These are phyloP conservation scores for Pseudotsuga menziesii DNA, from an alignment of 75 land plant species.

Conservation along the genomic window DNA sequence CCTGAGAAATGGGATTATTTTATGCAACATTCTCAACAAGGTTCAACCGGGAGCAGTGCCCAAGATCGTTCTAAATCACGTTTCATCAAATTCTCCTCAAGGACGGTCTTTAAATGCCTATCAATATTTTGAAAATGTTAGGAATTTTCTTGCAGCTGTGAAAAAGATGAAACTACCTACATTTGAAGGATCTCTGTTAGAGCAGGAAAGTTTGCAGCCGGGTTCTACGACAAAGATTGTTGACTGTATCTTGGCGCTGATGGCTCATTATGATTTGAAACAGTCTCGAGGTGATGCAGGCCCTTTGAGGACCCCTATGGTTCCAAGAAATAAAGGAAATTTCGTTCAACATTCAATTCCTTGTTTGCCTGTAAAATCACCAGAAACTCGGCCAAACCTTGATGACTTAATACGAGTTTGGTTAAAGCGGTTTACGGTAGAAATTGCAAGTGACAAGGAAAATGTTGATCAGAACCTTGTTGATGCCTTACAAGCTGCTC, in stretches of 20 bases:
- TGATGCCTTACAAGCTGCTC: too few relatives aligned
- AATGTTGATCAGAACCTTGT: too few relatives aligned
- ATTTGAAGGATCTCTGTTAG: slow-evolving; percentile 78
- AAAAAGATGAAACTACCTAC: slow-evolving; percentile 70
- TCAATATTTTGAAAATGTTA: slow-evolving; percentile 82
- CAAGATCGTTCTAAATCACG: slow-evolving; percentile 77
- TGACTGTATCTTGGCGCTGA: slow-evolving; percentile 69
- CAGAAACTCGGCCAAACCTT: background rate
- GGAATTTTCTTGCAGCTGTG: slow-evolving; percentile 68
- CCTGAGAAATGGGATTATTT: slow-evolving; percentile 74
- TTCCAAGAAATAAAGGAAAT: background rate
- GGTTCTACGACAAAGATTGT: slow-evolving; percentile 57
- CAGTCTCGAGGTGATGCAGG: slow-evolving; percentile 32
- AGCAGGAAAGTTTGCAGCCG: slow-evolving; percentile 55
- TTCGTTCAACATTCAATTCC: background rate
- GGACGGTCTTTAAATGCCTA: slow-evolving; percentile 56
- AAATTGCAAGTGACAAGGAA: too few relatives aligned
- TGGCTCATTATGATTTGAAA: slow-evolving; percentile 59
- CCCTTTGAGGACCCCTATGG: slow-evolving; percentile 29
- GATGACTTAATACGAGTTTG: too few relatives aligned
- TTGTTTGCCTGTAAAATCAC: background rate
- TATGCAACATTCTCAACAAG: slow-evolving; percentile 79
- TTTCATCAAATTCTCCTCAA: slow-evolving; percentile 23
- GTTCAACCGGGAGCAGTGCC: slow-evolving; percentile 76
- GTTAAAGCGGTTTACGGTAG: too few relatives aligned